Evolutionary conservation across 2,329 filamentous ascomycete species (phyloP), one percentile per base, ranked within the genome.

Genomic region (Zopfia rhizophila): DNA sequence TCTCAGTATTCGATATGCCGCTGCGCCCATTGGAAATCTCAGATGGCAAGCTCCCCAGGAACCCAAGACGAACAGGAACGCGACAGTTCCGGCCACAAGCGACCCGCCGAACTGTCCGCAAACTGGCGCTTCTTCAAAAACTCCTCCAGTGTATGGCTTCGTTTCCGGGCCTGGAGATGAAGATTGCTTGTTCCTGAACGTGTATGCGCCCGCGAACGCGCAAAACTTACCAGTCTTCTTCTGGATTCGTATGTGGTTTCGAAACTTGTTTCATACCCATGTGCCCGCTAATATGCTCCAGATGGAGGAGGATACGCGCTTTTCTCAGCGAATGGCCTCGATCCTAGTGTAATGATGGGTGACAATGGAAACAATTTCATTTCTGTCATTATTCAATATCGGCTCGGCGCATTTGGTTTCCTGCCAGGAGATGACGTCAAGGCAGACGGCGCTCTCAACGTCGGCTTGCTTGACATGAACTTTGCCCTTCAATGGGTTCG

Each of bases 351-450:
- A 24, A 60, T 69, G 35, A 64, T 69, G 57, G 50, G 48, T 19
- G 60, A 73, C n/a, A 83, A 82, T 32, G 64, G 67, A 24, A 70
- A 70, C 18, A 58, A 75, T 63, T 51, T 86, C 35, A 69, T 86
- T 11, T 76, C 82, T 41, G 82, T 86, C 36, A 81, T 81, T 56
- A 84, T 86, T 63, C 84, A 85, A 66, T 86, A 86, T 59, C 78
- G 85, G 5, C 81, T 88, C 5, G 84, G 83, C 0, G 70, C 82
- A 0, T 81, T 81, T 56, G 86, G 85, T 0, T 89, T 88, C 55
- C 74, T 89, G 1, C 79, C 83, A 0, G 79, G 83, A 33, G 77
- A 83, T 27, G 72, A 78, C 21, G 74, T 88, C 7, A 75, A 77
- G 25, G 61, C 71, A 4, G 71, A 83, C 52, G 85, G 85, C 1